Base-by-base conservation (phyloP, 169 alveolate species). In the Plasmodium gaboni region DNA sequence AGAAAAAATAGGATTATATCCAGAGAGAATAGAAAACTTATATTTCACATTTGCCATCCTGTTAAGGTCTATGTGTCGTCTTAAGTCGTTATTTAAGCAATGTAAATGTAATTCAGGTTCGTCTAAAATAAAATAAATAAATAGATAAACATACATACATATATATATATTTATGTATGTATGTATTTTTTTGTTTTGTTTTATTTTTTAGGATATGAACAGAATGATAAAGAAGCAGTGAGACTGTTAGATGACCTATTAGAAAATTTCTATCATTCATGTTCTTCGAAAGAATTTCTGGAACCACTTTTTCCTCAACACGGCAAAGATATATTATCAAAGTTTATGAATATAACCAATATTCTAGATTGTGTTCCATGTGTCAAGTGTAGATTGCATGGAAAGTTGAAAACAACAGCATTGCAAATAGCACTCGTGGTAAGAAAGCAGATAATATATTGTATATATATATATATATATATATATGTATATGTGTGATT, bases 321-420 rank as follows among this genome's bases (percentile, higher is more conserved):
- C 6, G 88, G 88, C 38, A 76, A 76, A 55, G 88, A 76, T 28
- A 76, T 76, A 24, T 68, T 88, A 28, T 63, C 88, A n/a, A 88
- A 71, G 4, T 88, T 70, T 61, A 59, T 73, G 67, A 88, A 88
- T 17, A 88, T 74, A 50, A 59, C 86, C 0, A 88, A 63, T 7
- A 70, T 68, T 42, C 44, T 72, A 6, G 91, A 85, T 51, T 97
- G 99, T 85, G 96, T 97, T 4, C 95, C 96, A 22, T 97, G 99
- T 78, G 98, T 97, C 48, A 97, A 97, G 87, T 97, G 99, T 73
- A 91, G 97, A 32, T 89, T 97, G 69, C 98, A 97, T 73, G 98
- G 98, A 19, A 97, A 96, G 89, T 74, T 97, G 50, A 96, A 97
- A 89, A 93, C 97, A 44, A 93, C 97, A 9, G 98, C 98, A 0